These are phyloP conservation scores for Naganishia sp. DNA, from an alignment of 1,284 basidiomycete genomes.

Conservation along the genomic window DNA sequence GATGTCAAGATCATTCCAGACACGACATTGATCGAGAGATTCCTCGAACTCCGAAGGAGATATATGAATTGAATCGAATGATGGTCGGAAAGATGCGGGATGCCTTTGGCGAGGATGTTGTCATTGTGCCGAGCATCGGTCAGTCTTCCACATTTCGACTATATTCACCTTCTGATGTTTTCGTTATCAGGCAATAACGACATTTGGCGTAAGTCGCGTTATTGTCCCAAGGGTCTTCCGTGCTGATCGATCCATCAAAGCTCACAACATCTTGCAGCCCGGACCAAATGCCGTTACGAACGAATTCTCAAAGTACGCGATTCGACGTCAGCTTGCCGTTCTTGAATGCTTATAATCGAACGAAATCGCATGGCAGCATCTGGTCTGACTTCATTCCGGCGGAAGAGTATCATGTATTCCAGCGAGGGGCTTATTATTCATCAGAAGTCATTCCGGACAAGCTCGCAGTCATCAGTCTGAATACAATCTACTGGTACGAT, in stretches of 20 bases:
- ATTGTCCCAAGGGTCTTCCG: slow-evolving; percentile 14
- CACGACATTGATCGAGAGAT: slow-evolving; percentile 82
- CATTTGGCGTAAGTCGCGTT: slow-evolving; percentile 69
- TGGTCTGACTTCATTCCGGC: slow-evolving; percentile 84
- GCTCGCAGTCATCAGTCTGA: slow-evolving; percentile 80
- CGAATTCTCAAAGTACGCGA: slow-evolving; percentile 65
- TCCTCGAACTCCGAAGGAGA: slow-evolving; percentile 79
- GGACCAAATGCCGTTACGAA: slow-evolving; percentile 80
- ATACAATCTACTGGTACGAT: slow-evolving; percentile 91
- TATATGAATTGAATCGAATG: slow-evolving; percentile 71
- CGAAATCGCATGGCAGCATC: slow-evolving; percentile 59
- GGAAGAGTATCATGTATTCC: slow-evolving; percentile 75
- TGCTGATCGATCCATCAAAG: slow-evolving; percentile 23
- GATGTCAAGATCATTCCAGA: slow-evolving; percentile 45
- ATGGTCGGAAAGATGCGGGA: slow-evolving; percentile 70
- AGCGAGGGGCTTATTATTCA: slow-evolving; percentile 80
- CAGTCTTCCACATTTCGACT: slow-evolving; percentile 35
- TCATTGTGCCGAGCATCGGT: slow-evolving; percentile 82
- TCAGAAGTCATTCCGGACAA: slow-evolving; percentile 75
- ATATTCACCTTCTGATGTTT: slow-evolving; percentile 21
- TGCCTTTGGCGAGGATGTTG: slow-evolving; percentile 71
- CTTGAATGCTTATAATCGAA: not conserved
- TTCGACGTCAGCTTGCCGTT: not conserved
- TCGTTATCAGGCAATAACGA: slow-evolving; percentile 72
- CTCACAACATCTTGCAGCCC: slow-evolving; percentile 62